Conservation (phyloP, 2,329 filamentous ascomycete genomes). For the Metarhizium rileyi region DNA sequence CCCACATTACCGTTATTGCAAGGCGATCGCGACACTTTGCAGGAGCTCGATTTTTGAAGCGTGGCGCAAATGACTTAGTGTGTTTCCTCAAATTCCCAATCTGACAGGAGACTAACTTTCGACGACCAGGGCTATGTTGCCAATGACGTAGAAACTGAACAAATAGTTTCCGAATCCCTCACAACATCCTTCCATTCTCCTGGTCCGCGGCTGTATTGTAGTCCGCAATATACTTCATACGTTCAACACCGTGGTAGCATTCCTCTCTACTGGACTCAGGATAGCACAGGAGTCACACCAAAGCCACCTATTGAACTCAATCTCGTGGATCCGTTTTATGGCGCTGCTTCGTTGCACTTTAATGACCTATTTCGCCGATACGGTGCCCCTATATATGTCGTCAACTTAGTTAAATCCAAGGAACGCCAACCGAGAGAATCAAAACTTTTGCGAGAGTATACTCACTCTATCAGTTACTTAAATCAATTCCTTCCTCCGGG, state of each 20-base stretch:
- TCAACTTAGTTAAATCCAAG: constrained; percentile 84
- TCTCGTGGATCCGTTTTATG: constrained; percentile 92
- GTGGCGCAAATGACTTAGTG: constrained; percentile 79
- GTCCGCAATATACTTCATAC: constrained; percentile 88
- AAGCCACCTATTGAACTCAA: constrained; percentile 95
- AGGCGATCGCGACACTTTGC: constrained; percentile 88
- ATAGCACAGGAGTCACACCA: constrained; percentile 87
- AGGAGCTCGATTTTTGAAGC: constrained; percentile 86
- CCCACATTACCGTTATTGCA: constrained; percentile 91
- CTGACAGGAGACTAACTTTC: background rate
- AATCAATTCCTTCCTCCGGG: constrained; percentile 83
- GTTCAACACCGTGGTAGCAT: constrained; percentile 96
- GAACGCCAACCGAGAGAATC: constrained; percentile 87
- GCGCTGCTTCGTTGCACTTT: constrained; percentile 86
- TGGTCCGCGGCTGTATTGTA: constrained; percentile 75
- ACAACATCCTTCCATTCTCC: constrained; percentile 95
- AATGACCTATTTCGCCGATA: constrained; percentile 91
- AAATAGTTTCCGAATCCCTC: constrained; percentile 89
- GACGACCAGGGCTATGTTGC: constrained; percentile 72
- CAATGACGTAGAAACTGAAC: constrained; percentile 97
- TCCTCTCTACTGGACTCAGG: constrained; percentile 93
- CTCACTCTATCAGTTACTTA: constrained; percentile 77
- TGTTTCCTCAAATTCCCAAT: constrained; percentile 4
- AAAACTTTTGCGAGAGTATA: constrained; percentile 81
- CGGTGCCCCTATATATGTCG: constrained; percentile 79